Evolutionary conservation across 1,284 basidiomycete species (phyloP), one percentile per base, ranked within the genome.

Genomic region (Boletus smithii): DNA sequence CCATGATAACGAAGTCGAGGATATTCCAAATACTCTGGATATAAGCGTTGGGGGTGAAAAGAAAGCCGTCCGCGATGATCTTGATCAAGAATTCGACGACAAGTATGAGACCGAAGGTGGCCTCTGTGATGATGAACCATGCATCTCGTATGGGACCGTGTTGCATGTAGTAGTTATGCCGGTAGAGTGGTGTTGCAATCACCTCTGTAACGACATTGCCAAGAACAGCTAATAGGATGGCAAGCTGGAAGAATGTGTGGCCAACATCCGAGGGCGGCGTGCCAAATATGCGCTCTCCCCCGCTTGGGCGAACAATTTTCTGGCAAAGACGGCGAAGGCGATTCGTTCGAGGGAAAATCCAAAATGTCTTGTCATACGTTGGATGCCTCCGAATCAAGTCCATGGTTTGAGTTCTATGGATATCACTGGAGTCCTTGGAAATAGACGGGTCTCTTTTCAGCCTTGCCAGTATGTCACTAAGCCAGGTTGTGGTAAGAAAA

Each of bases 21-120:
- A 88, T 68, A 64, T 98, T 98, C 93, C 95, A 98, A 10, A 94
- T 82, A 52, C 88, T 92, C 14, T 87, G 81, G 24, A 97, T 69
- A 62, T 98, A 98, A 0, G 94, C 93, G 60, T 97, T 98, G 0
- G 95, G 95, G 0, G 94, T 88, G 69, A 97, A 95, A 14, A 87
- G 60, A 63, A 95, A 88, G 0, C 95, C 95, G 60, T 99, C 95
- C 0, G 95, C 95, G 39, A 94, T 73, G 60, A 97, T 73, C 70
- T 98, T 95, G 80, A 97, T 83, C 53, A 88, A 51, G 55, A 95
- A 94, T 65, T 99, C 95, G 45, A 87, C 54, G 42, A 97, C 68
- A 32, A 98, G 86, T 7, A 85, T 72, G 42, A 86, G 70, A 1
- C 87, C 88, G 42, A 98, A 87, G 0, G 79, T 73, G 0, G 80